These are phyloP conservation scores for Ramularia endophylla DNA, from an alignment of 2,329 filamentous ascomycete species.

Conservation along the genomic window DNA sequence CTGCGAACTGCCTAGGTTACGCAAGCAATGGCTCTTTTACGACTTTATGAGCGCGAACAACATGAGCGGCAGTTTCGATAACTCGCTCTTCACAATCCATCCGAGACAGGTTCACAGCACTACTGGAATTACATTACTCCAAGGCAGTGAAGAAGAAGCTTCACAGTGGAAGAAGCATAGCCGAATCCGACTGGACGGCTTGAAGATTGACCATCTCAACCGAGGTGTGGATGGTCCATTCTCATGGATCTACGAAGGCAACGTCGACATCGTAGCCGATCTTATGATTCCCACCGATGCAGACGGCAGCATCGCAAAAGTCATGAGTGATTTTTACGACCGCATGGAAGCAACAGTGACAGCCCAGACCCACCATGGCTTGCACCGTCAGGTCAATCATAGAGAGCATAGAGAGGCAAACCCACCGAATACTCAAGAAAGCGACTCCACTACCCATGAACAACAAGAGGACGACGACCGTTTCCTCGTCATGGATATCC, in stretches of 20 bases:
- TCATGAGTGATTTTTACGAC: constrained; percentile 96
- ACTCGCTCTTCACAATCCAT: constrained; percentile 95
- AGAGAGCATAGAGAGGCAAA: constrained; percentile 8
- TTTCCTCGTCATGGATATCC: constrained; percentile 87
- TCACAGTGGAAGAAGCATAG: constrained; percentile 94
- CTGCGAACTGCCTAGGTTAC: constrained; percentile 83
- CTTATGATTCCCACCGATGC: constrained; percentile 88
- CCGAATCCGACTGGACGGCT: constrained; percentile 81
- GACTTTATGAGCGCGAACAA: constrained; percentile 93
- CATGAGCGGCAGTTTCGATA: constrained; percentile 92
- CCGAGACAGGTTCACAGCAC: constrained; percentile 83
- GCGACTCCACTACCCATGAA: neutral
- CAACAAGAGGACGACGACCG: constrained; percentile 55
- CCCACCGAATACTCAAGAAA: neutral
- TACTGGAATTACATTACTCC: constrained; percentile 56
- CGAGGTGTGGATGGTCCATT: constrained; percentile 89
- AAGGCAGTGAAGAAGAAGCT: constrained; percentile 54
- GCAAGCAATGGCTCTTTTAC: constrained; percentile 97
- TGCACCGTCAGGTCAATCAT: constrained; percentile 21
- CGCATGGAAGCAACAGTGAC: constrained; percentile 89
- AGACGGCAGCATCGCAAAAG: constrained; percentile 84
- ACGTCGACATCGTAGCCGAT: constrained; percentile 93
- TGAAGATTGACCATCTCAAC: constrained; percentile 95
- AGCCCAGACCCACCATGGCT: constrained; percentile 11
- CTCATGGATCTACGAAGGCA: constrained; percentile 96